Base-by-base conservation (phyloP, 768 basidiomycete species). In the Galerina marginata region DNA sequence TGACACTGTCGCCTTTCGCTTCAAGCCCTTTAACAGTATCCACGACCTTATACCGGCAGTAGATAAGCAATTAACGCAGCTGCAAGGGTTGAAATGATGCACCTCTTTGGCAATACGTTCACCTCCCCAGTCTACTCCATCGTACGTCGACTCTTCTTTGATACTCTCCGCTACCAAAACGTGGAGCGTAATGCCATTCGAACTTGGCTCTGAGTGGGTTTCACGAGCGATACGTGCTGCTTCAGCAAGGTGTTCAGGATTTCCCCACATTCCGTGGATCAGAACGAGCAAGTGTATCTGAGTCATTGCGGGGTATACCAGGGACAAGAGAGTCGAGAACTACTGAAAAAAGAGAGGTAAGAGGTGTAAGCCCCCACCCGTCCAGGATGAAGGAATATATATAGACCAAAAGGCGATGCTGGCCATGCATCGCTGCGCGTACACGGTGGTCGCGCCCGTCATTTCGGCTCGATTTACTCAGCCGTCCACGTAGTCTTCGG, bases 81-180 rank as follows among this genome's bases (percentile, higher is more conserved):
- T 37, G 40, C 36, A 15, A 46, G 43, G 20, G 9, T 16, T 14
- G 33, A 43, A 25, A 20, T 40, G 9, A 66, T 79, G 38, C 52
- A 92, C 92, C 85, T 95, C 93, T 61, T 87, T 77, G 3, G 91
- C 86, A 38, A 94, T 86, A 36, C 93, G 80, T 74, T 93, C 91
- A 39, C 86, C 90, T 59, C 91, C 88, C 85, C 91, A 91, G 69
- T 94, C 92, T 23, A 94, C 84, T 1, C 92, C 92, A 64, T 94
- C 92, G 65, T 93, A 93, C 1, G 91, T 92, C 9, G 81, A 82
- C 29, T 86, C 83, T 33, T 86, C 86, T 15, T 77, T 69, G 69
- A 92, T 91, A 2, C 88, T 83, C 65, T 90, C 76, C 2, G 91
- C 83, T 0, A 86, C 69, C n/a, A 92, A 72, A 26, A 91, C 79